These are phyloP conservation scores for Epichloe hybrida DNA, from an alignment of 2,329 filamentous ascomycete species.

Conservation along the genomic window DNA sequence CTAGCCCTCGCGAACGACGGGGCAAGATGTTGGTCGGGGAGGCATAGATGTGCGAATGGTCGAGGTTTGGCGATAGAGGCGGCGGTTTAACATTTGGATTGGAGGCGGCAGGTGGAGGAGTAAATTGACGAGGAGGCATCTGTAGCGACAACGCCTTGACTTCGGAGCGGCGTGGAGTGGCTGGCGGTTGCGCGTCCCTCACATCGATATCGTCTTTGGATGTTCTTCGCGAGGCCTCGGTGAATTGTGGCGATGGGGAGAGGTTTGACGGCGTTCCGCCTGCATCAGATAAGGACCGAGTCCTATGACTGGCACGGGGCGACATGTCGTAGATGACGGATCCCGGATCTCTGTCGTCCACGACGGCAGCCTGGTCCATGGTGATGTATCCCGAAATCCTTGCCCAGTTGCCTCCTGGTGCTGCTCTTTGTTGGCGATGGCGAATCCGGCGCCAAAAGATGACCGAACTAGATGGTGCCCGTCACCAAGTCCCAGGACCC, in stretches of 20 bases:
- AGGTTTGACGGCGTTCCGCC: constrained; percentile 40
- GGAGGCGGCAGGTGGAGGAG: constrained; percentile 21
- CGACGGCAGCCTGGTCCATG: constrained; percentile 21
- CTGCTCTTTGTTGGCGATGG: background rate
- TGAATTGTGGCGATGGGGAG: constrained; percentile 44
- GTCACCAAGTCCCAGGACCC: background rate
- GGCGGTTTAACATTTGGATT: constrained; percentile 36
- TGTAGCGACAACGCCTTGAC: constrained; percentile 44
- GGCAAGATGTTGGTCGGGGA: constrained; percentile 81
- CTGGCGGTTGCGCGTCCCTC: constrained; percentile 32
- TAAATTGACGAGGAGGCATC: constrained; percentile 21
- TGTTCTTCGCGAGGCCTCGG: constrained; percentile 38
- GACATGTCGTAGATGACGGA: constrained; percentile 16
- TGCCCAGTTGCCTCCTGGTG: background rate
- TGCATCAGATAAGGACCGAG: constrained; percentile 53
- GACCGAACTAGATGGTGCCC: background rate
- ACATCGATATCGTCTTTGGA: constrained; percentile 57
- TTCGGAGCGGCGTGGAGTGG: constrained; percentile 58
- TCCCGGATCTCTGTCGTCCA: constrained; percentile 14
- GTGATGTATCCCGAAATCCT: constrained; percentile 2
- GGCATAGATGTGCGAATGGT: constrained; percentile 71
- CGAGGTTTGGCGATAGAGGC: constrained; percentile 75
- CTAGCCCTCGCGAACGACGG: constrained; percentile 74
- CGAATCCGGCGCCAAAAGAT: background rate
- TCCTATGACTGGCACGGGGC: constrained; percentile 30